Evolutionary conservation across 2,329 filamentous ascomycete species (phyloP), one percentile per base, ranked within the genome.

Genomic region (Colletotrichum cereale): DNA sequence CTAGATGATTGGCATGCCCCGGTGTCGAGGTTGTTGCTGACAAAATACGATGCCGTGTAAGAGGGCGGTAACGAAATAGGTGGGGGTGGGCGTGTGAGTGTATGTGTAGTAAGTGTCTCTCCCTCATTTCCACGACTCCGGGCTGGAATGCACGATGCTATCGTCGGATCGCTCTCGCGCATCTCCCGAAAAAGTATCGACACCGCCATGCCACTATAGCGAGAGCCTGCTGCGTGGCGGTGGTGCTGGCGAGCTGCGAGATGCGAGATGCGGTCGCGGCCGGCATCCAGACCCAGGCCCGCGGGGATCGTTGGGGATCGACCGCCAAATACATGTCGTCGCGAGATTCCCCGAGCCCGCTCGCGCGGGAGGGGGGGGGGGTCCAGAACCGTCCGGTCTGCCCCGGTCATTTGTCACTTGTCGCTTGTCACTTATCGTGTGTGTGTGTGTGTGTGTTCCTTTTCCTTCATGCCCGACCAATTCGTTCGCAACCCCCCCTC

Each of bases 241-340:
- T 36, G 29, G 24, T n/a, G 56, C 14, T 42, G 34, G 16, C n/a
- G 42, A 44, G 7, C 60, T 62, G 61, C n/a, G 44, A n/a, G 44
- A 44, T 44, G 44, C 61, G 26, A 63, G 61, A 63, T 63, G 60
- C 60, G 47, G 60, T 52, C 60, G 60, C 24, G 60, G 60, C 58
- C 57, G 40, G 57, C 40, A 61, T 40, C 57, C 60, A 14, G 60
- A 40, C 60, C 60, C 60, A 52, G 47, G 34, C 47, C 47, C 60
- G n/a, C 26, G 60, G 60, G 60, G 21, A 38, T 52, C 47, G 47
- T n/a, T 38, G 34, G 47, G 47, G 47, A 52, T 50, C 60, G 60
- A 62, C 60, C 38, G 52, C 31, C 52, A 56, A 12, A n/a, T 42
- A 60, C 56, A 29, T 44, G 38, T 50, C 58, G 58, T 44, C 12